Evolutionary conservation across 2,329 filamentous ascomycete genomes (phyloP), one percentile per base, ranked within the genome.

Genomic region (Paraphaeosphaeria minitans): DNA sequence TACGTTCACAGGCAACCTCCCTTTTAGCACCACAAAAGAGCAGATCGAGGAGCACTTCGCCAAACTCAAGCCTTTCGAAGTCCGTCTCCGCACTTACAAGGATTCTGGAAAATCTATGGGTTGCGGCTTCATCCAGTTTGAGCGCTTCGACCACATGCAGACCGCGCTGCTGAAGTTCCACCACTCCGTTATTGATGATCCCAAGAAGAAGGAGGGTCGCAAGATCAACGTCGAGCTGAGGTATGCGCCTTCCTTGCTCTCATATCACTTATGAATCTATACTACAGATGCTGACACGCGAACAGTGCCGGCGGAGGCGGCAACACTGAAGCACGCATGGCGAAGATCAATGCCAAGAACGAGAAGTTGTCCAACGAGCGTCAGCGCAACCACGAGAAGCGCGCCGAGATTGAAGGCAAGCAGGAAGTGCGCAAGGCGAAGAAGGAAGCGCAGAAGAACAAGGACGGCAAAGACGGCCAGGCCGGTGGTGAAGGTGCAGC

Each of bases 221-320:
- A 90, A 89, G 78, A 96, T 98, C 70, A 97, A 97, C 74, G 91
- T 97, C 27, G 94, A 97, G 79, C 79, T 98, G 66, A 97, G 93
- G 85, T 92, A 78, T 78, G 88, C 24, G 46, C 27, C 48, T 13
- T 35, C 12, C 37, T 16, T 39, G 14, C 24, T 27, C 24, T 27
- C 24, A 27, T 27, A 27, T 27, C 6, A 37, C 14, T 4, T 4
- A 13, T 31, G 33, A 14, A 47, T 50, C 8, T 33, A 27, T 27
- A 27, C 24, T 4, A 37, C 10, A 22, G 8, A 14, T 42, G 29
- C 24, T 59, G 48, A 60, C 63, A 59, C 59, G 62, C 57, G 0
- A 21, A 19, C 33, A 92, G 89, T 66, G 93, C 91, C 59, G 93
- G 93, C 53, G 93, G 93, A 42, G 94, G 94, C 60, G 89, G 89